A percentile compares a stretch with the other conserved stretches of the same genome.
These are phyloP conservation scores for Gloeophyllum trabeum DNA, from an alignment of 768 basidiomycete species.

Conservation along the genomic window DNA sequence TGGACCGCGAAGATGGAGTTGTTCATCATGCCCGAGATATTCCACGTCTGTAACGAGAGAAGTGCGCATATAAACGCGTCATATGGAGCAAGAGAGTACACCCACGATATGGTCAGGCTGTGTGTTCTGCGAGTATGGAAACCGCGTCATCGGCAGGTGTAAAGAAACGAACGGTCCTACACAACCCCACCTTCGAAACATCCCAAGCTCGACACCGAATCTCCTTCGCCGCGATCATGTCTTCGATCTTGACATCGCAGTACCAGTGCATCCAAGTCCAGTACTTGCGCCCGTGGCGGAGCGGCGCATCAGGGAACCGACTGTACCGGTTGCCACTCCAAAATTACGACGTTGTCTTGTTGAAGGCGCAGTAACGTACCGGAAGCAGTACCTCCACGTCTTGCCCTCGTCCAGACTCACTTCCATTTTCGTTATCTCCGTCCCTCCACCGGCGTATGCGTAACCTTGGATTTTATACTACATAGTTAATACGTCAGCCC, in stretches of 20 bases:
- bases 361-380: too few species aligned
- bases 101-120: conserved; percentile 11
- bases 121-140: conserved; percentile 8
- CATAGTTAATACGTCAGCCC: not conserved
- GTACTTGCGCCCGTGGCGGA: conserved; percentile 11
- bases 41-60: not conserved
- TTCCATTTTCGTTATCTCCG: conserved; percentile 9
- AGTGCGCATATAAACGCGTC: not conserved
- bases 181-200: too few species aligned
- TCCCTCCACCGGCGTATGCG: conserved; percentile 10
- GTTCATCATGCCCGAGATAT: conserved; percentile 7
- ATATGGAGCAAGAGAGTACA: not conserved
- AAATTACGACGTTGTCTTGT: too few species aligned
- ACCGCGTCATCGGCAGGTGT: conserved; percentile 6
- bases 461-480: conserved; percentile 10
- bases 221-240: too few species aligned
- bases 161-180: too few species aligned
- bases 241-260: too few species aligned
- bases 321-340: conserved; percentile 10
- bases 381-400: conserved; percentile 9
- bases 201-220: too few species aligned
- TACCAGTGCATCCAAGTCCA: conserved; percentile 14
- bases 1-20: conserved; percentile 12
- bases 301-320: conserved; percentile 6
- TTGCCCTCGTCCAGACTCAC: conserved; percentile 11